Evolutionary conservation across 176 grass and related monocot species (phyloP), one percentile per base, ranked within the genome.

Genomic region (Otatea glauca): DNA sequence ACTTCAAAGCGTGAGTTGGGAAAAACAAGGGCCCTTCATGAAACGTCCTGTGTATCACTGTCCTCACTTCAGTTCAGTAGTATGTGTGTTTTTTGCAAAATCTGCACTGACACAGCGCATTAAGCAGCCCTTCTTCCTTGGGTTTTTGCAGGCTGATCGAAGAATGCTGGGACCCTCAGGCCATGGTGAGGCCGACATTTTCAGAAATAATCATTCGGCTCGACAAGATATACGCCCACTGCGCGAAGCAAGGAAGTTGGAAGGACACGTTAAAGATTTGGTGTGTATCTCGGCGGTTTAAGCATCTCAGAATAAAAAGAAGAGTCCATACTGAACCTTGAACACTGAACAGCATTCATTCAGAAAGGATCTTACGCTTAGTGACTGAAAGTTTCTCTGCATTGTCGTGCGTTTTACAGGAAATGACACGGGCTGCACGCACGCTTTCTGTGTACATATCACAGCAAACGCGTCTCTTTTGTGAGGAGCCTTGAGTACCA

Each of bases 191-290:
- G 34, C 97, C 97, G 32, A 92, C 87, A 12, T 99, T 99, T 83
- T 96, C 91, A n/a, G 97, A 99, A 77, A 89, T 99, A 44, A 96
- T 99, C 88, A 54, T 92, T 77, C 88, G 97, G 84, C 83, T 99
- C 23, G 97, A 96, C 44, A 99, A 89, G 85, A 89, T 92, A 76
- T 94, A 92, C 63, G 88, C 68, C 8, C 75, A 68, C 34, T 96
- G 90, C 73, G 78, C 84, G n/a, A 96, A 86, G 81, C 93, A 96
- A 10, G 92, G 93, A 12, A 50, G 39, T 4, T 99, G 97, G 97
- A 96, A 96, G 88, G 97, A 96, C 3, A 89, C 97, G 20, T 85
- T 99, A 25, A 99, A 96, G 88, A 73, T 99, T 85, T 99, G 97
- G 97, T 96, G 79, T 37, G 87, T 78, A 86, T 80, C 84, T 51